Conservation (phyloP, 1,139 yeast genomes). For the Hyphopichia wangnamkhiaoensis region DNA sequence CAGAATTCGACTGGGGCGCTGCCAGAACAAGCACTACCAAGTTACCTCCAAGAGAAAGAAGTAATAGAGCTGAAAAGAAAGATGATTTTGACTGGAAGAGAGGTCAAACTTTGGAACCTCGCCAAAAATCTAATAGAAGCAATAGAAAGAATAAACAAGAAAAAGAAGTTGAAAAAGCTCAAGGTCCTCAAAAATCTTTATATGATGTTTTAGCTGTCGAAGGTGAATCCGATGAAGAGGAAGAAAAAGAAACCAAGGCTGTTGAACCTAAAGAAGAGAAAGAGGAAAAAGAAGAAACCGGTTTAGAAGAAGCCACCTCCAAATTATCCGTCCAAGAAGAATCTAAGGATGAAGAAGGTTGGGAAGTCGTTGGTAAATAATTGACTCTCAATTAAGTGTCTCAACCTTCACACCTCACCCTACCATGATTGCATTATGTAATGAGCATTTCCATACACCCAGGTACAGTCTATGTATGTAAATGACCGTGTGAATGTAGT, state of each 20-base stretch:
- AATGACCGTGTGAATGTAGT: no score
- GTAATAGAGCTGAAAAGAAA: conserved; percentile 19
- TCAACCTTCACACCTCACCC: no score
- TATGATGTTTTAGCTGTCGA: conserved; percentile 69
- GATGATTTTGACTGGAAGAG: conserved; percentile 34
- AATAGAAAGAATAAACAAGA: conserved; percentile 16
- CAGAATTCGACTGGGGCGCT: conserved; percentile 62
- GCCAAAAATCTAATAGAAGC: conserved; percentile 15
- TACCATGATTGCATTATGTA: no score
- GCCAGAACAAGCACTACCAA: conserved; percentile 43
- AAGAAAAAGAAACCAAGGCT: conserved; percentile 26
- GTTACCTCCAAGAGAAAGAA: conserved; percentile 41
- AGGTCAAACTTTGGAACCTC: conserved; percentile 32
- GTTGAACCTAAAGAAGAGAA: conserved; percentile 12
- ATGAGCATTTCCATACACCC: no score
- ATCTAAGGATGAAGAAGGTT: conserved; percentile 48
- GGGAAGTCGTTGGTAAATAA: conserved; percentile 65
- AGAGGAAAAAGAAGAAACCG: conserved; percentile 20
- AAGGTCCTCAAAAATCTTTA: conserved; percentile 55
- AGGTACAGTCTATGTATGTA: no score
- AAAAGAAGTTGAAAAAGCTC: conserved; percentile 34
- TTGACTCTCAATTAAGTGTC: no score
- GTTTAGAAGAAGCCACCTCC: conserved; percentile 47
- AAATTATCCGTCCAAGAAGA: conserved; percentile 35
- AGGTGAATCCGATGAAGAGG: conserved; percentile 59